Percentiles rank a stretch among this genome's conserved stretches.
Conservation (phyloP, 306 rosid species). For the Morella rubra region DNA sequence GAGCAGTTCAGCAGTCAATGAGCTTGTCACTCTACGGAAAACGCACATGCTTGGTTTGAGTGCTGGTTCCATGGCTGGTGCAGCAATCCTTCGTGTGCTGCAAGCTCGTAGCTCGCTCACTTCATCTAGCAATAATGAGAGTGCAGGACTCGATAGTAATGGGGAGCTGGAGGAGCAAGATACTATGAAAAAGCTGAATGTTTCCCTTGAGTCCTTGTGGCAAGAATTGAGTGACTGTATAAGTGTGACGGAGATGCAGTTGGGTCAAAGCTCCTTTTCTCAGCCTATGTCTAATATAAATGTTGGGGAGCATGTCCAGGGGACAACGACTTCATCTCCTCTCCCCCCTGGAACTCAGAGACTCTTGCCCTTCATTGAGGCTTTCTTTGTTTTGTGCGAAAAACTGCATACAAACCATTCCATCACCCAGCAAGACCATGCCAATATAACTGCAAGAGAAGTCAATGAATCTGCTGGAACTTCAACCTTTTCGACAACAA, state of each 20-base stretch:
- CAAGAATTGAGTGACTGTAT: constrained; percentile 92
- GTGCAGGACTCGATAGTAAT: constrained; percentile 44
- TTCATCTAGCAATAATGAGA: constrained; percentile 44
- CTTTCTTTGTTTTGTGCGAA: constrained; percentile 96
- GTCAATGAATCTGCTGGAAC: constrained; percentile 83
- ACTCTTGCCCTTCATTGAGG: constrained; percentile 92
- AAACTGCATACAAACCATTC: constrained; percentile 80
- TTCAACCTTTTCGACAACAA: constrained; percentile 45
- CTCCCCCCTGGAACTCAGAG: constrained; percentile 98
- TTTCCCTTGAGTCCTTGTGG: constrained; percentile 93
- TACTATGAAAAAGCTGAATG: constrained; percentile 79
- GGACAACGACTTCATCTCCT: constrained; percentile 83
- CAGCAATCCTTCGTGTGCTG: constrained; percentile 89
- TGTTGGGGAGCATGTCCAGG: constrained; percentile 71
- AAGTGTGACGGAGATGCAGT: constrained; percentile 82
- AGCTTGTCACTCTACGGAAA: constrained; percentile 84
- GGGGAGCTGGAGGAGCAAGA: constrained; percentile 75
- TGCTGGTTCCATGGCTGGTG: constrained; percentile 98
- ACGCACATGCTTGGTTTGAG: constrained; percentile 95
- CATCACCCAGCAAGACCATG: constrained; percentile 62
- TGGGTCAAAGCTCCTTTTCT: constrained; percentile 67
- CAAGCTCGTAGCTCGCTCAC: constrained; percentile 85
- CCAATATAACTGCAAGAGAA: constrained; percentile 78
- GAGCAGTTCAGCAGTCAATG: constrained; percentile 82
- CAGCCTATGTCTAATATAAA: constrained; percentile 55